These are phyloP conservation scores for Gynostemma pentaphyllum DNA, from an alignment of 306 rosid genomes.

Conservation along the genomic window DNA sequence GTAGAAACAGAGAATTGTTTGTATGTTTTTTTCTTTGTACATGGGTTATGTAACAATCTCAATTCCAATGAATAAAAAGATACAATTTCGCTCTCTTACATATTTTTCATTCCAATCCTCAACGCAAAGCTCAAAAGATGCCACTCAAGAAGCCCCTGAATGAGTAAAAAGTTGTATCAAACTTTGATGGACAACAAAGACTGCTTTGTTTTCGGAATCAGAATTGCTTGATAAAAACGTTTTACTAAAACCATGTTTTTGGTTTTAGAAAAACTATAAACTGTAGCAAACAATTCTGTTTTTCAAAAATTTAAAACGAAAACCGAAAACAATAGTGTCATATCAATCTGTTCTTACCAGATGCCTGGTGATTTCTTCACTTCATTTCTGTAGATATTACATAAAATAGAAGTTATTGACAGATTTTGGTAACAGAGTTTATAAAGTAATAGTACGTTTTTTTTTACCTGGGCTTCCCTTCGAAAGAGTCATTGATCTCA, in stretches of 20 bases:
- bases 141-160: constrained; percentile 7
- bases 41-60: no score
- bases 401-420: not conserved
- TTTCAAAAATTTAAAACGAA: no score
- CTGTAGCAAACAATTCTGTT: no score
- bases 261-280: no score
- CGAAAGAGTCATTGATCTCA: constrained; percentile 58
- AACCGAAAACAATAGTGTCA: no score
- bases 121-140: not conserved
- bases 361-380: constrained; percentile 43
- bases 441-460: not conserved
- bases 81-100: not conserved
- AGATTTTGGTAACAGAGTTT: not conserved
- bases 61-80: not conserved
- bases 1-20: no score
- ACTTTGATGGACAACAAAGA: not conserved
- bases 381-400: constrained; percentile 32
- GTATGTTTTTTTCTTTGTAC: no score
- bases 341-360: constrained; percentile 51
- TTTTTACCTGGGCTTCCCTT: constrained; percentile 57
- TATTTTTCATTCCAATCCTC: not conserved
- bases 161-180: not conserved
- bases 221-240: no score
- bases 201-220: not conserved
- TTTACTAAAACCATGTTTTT: no score